Conservation (phyloP, 2,329 filamentous ascomycete genomes). For the Plenodomus lindquistii region DNA sequence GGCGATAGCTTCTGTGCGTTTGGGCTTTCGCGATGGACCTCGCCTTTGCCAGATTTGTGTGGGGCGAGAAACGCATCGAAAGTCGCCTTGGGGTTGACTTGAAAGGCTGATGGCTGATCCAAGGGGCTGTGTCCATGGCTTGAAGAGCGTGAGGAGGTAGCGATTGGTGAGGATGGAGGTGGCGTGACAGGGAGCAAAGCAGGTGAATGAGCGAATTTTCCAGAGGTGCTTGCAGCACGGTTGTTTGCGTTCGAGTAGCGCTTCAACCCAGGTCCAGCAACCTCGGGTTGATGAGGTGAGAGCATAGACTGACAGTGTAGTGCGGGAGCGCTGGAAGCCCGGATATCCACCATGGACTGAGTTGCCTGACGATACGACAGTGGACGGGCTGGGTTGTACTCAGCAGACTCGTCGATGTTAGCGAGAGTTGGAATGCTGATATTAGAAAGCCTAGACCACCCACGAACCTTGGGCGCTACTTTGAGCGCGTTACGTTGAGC, state of each 20-base stretch:
- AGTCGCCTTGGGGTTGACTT: slow-evolving; percentile 17
- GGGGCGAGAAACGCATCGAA: slow-evolving; percentile 34
- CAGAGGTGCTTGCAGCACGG: slow-evolving; percentile 1
- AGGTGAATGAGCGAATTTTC: background rate
- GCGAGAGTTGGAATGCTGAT: slow-evolving; percentile 9
- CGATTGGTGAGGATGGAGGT: background rate
- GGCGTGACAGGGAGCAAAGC: background rate
- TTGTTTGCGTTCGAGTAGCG: background rate
- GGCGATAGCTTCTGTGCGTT: slow-evolving; percentile 5
- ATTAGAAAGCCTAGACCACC: slow-evolving; percentile 1
- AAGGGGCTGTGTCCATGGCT: slow-evolving; percentile 18
- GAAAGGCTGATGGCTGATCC: slow-evolving; percentile 9
- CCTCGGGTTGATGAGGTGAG: background rate
- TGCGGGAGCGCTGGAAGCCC: slow-evolving; percentile 5
- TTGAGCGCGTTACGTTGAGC: slow-evolving; percentile 7
- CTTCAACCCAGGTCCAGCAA: background rate
- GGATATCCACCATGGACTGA: slow-evolving; percentile 7
- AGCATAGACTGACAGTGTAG: background rate
- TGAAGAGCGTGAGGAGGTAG: background rate
- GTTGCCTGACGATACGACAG: slow-evolving; percentile 6
- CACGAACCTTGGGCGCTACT: slow-evolving; percentile 13
- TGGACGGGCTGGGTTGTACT: slow-evolving; percentile 6
- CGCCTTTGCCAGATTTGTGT: slow-evolving; percentile 31
- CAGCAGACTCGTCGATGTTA: background rate
- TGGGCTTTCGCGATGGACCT: slow-evolving; percentile 16